Evolutionary conservation across 257 asterid species (phyloP), one percentile per base, ranked within the genome.

Genomic region (Solanum lycopersicoides): DNA sequence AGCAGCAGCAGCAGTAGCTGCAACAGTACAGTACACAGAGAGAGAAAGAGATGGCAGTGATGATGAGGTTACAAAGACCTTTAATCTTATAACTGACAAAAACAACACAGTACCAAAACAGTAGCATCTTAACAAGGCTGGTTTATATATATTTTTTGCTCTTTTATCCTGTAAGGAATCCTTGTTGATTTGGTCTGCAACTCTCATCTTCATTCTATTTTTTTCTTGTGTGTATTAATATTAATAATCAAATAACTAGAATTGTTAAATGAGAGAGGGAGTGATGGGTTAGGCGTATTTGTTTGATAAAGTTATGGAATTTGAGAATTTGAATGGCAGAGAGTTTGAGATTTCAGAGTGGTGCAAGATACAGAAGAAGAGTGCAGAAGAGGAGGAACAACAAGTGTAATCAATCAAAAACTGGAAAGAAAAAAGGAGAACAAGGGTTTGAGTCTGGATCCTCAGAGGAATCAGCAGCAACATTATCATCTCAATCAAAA

Each of bases 391-490:
- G 85, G 69, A 87, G 85, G 69, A 87, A 53, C 0, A 53, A 83
- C 0, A 53, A 83, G 84, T 80, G 35, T 53, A 83, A 74, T 47
- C 88, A 86, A 85, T 89, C 89, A 90, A 92, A 94, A 93, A 94
- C 99, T 95, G 98, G 98, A 95, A 89, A 89, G 87, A 83, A 93
- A 89, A 15, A 84, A 84, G 77, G 75, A 76, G 74, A 66, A 88
- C 85, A 89, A 90, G 93, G 92, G 92, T 91, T 94, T 89, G 98
- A 95, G 89, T 93, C 98, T 97, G 99, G 99, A 97, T 95, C 94
- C 98, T 91, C 97, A 91, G 79, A 92, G 90, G 93, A 92, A 92
- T 85, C 92, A 87, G 50, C 89, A 82, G 35, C 93, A 87, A 56
- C 94, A 56, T 18, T 87, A 88, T 76, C 93, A 50, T 59, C 89